phyloP scores from a whole-genome alignment of 768 basidiomycete genomes.

The Lepiota venenata region DNA sequence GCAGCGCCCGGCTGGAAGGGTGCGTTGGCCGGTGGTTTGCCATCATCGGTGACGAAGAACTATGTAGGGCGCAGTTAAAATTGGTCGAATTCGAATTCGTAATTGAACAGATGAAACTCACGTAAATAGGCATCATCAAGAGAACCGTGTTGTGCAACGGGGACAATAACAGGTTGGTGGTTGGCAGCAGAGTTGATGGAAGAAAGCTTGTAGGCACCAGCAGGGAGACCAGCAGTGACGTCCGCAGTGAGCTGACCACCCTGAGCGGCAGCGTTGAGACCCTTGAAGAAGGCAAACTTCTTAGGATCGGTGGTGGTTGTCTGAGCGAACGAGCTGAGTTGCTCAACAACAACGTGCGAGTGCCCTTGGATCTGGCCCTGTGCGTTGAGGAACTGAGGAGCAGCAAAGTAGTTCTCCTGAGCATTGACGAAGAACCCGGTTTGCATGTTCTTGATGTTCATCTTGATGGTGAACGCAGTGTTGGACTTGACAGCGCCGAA shows the following conservation, averaged over 20 bases:
- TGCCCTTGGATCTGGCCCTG: constrained; percentile 47
- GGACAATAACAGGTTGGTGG: constrained; percentile 46
- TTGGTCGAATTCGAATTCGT: not conserved
- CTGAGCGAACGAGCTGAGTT: constrained; percentile 36
- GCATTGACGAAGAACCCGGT: constrained; percentile 53
- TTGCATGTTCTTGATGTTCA: constrained; percentile 33
- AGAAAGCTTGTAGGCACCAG: constrained; percentile 51
- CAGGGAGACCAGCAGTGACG: constrained; percentile 49
- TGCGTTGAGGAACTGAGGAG: constrained; percentile 45
- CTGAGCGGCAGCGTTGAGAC: constrained; percentile 41
- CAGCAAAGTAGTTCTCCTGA: constrained; percentile 42
- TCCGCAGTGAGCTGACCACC: constrained; percentile 48
- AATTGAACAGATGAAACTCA: constrained; percentile 20
- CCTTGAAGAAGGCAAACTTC: constrained; percentile 67
- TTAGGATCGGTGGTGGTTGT: constrained; percentile 44
- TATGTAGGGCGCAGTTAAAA: not conserved
- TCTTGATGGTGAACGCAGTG: constrained; percentile 40
- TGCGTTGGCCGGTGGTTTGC: constrained; percentile 10
- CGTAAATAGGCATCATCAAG: constrained; percentile 47
- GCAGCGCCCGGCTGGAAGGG: not conserved
- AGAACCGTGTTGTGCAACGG: constrained; percentile 47
- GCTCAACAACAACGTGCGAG: constrained; percentile 54
- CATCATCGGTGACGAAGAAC: constrained; percentile 16
- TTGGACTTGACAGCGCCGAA: constrained; percentile 34
- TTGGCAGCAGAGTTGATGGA: constrained; percentile 50